Base-by-base conservation (phyloP, 371 early-diverging fungal species). In the Actinomucor elegans region DNA sequence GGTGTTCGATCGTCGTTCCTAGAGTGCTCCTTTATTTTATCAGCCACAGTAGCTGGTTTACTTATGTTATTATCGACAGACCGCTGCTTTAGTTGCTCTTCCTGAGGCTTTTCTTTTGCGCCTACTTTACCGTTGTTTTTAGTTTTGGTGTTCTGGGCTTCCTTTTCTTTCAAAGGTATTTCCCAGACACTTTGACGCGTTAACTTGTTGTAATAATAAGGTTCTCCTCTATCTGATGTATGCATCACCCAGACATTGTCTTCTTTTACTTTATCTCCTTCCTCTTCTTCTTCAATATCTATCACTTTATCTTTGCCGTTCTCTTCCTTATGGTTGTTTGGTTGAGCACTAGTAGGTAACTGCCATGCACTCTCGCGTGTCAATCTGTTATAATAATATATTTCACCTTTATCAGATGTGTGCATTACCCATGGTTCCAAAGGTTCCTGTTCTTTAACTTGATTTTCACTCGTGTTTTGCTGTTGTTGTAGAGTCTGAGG, bases 111-210 rank as follows among this genome's bases (percentile, higher is more conserved):
- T n/a, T n/a, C n/a, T n/a, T n/a, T n/a, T n/a, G n/a, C n/a, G n/a
- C n/a, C n/a, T n/a, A n/a, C n/a, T n/a, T n/a, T n/a, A n/a, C n/a
- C n/a, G n/a, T n/a, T n/a, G n/a, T n/a, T n/a, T n/a, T n/a, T n/a
- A n/a, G n/a, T n/a, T n/a, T n/a, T n/a, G n/a, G n/a, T n/a, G n/a
- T n/a, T n/a, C n/a, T n/a, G n/a, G n/a, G n/a, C n/a, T n/a, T n/a
- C n/a, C n/a, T n/a, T n/a, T n/a, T n/a, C n/a, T n/a, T n/a, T n/a
- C 26, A 28, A 28, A 15, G 57, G 57, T 43, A 34, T 42, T 8
- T 57, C 59, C 54, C 59, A 48, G 8, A 48, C 48, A 42, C 59
- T 52, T 21, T 53, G 27, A 21, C 47, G 40, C 4, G 59, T 59
- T 7, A 21, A 31, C 24, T 46, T 37, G 17, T 59, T 53, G 28